phyloP scores from a whole-genome alignment of 306 rosid species.

The Trifolium subterraneum region DNA sequence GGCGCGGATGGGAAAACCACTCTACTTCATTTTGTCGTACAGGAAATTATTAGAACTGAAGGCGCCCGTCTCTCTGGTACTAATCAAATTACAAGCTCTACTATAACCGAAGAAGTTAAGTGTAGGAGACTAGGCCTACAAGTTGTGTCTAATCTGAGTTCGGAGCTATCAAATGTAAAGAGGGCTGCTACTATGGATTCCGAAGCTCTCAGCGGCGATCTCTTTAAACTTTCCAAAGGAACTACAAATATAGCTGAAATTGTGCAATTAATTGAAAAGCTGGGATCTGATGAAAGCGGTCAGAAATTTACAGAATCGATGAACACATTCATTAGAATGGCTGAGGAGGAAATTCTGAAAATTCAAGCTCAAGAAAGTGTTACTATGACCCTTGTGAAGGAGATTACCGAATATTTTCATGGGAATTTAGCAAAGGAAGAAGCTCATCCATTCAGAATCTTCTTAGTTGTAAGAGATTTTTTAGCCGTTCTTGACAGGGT shows the following conservation, averaged over 20 bases:
- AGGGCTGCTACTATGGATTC: constrained; percentile 96
- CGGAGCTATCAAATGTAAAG: constrained; percentile 85
- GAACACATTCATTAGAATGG: constrained; percentile 74
- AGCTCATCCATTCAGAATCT: constrained; percentile 94
- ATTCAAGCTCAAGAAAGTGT: constrained; percentile 87
- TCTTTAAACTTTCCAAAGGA: constrained; percentile 73
- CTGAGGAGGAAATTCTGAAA: constrained; percentile 76
- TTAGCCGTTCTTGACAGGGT: constrained; percentile 74
- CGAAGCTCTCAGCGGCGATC: constrained; percentile 71
- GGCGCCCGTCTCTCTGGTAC: constrained; percentile 68
- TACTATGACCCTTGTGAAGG: constrained; percentile 84
- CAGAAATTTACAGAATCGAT: constrained; percentile 65
- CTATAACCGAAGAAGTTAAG: constrained; percentile 65
- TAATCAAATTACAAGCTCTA: constrained; percentile 54
- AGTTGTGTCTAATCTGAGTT: constrained; percentile 80
- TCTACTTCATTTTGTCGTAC: constrained; percentile 89
- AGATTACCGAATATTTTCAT: constrained; percentile 92
- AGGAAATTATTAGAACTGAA: constrained; percentile 87
- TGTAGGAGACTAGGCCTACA: constrained; percentile 85
- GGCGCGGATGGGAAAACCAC: constrained; percentile 96
- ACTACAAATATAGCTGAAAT: constrained; percentile 61
- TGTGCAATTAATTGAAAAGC: constrained; percentile 48
- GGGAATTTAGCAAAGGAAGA: constrained; percentile 92
- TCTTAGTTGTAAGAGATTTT: constrained; percentile 91
- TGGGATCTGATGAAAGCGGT: constrained; percentile 47